Percentiles rank a stretch among this genome's conserved stretches.
These are phyloP conservation scores for Sporisorium iseilematis-ciliati DNA, from an alignment of 1,284 basidiomycete species.

Conservation along the genomic window DNA sequence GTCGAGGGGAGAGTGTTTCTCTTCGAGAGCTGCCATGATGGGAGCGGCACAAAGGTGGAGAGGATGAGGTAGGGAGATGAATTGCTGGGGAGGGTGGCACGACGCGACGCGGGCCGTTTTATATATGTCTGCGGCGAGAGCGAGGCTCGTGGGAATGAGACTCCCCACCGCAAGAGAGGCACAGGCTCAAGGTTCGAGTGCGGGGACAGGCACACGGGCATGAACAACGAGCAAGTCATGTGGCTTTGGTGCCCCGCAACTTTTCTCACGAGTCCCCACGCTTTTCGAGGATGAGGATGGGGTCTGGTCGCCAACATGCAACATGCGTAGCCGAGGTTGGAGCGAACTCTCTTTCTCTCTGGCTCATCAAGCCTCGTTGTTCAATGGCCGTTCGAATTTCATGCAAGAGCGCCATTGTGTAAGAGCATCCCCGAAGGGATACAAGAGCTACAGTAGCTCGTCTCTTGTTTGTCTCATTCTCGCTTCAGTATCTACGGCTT, in stretches of 20 bases:
- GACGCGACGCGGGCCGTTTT: background rate
- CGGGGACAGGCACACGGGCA: conserved; percentile 6
- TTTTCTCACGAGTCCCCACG: conserved; percentile 5
- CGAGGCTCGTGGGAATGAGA: background rate
- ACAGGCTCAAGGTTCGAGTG: conserved; percentile 3
- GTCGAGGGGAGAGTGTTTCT: conserved; percentile 29
- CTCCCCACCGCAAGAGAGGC: background rate
- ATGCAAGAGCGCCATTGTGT: background rate
- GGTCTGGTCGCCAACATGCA: conserved; percentile 3
- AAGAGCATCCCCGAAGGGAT: background rate
- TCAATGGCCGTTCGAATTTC: background rate
- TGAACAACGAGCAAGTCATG: background rate
- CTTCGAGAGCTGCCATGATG: conserved; percentile 34
- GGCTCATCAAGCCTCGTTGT: background rate
- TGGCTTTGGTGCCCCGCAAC: conserved; percentile 11
- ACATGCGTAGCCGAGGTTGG: conserved; percentile 4
- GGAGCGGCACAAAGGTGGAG: background rate
- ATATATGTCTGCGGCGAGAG: conserved; percentile 7
- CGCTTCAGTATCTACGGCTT: background rate
- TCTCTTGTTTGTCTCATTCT: background rate
- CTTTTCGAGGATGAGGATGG: background rate
- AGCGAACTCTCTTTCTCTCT: background rate
- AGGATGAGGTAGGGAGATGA: background rate
- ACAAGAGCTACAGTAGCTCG: background rate
- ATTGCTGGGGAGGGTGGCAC: background rate